Percentiles rank a stretch among this genome's conserved stretches.
Conservation (phyloP, 2,329 filamentous ascomycete genomes). For the Simplicillium aogashimaense region DNA sequence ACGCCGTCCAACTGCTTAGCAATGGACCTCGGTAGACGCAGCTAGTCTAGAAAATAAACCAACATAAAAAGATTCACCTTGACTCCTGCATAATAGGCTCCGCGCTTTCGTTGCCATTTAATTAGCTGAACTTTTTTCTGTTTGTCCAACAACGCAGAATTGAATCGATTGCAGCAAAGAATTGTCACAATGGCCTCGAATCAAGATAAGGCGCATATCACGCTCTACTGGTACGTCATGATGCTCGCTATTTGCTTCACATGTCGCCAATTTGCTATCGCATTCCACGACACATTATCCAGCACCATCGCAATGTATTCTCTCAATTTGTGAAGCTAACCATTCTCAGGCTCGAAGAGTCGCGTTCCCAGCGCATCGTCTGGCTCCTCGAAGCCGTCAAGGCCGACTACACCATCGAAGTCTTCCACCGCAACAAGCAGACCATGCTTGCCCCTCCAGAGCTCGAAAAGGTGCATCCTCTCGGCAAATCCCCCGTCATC, state of each 20-base stretch:
- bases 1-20: too few relatives aligned
- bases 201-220: slow-evolving; percentile 40
- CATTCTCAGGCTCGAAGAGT: slow-evolving; percentile 69
- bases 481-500: slow-evolving; percentile 81
- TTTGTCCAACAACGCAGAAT: too few relatives aligned
- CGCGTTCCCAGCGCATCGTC: slow-evolving; percentile 71
- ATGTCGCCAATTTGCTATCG: neutral
- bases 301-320: neutral
- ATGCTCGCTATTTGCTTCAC: neutral
- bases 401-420: slow-evolving; percentile 68
- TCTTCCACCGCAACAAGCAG: slow-evolving; percentile 58
- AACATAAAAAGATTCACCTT: too few relatives aligned
- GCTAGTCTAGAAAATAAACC: too few relatives aligned
- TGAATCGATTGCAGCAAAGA: neutral
- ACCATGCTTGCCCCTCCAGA: slow-evolving; percentile 64
- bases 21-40: too few relatives aligned
- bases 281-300: too few relatives aligned
- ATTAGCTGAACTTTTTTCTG: too few relatives aligned
- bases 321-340: neutral
- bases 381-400: slow-evolving; percentile 82
- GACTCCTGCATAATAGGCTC: too few relatives aligned
- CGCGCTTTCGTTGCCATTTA: too few relatives aligned
- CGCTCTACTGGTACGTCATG: slow-evolving; percentile 49
- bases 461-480: slow-evolving; percentile 67
- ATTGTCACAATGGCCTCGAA: slow-evolving; percentile 13